Conservation (phyloP, 2,329 filamentous ascomycete genomes). For the Penicillium concentricum region DNA sequence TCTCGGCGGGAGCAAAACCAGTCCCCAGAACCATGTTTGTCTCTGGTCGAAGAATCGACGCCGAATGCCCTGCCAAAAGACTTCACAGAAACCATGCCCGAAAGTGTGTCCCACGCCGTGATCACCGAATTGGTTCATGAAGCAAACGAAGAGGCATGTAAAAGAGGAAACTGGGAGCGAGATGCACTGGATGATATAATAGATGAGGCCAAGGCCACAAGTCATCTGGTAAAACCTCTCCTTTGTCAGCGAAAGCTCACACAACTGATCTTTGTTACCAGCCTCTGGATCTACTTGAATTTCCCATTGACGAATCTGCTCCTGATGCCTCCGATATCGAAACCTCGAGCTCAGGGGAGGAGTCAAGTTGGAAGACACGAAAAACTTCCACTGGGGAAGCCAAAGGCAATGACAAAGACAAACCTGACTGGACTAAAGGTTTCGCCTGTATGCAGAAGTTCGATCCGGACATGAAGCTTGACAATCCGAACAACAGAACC, state of each 20-base stretch:
- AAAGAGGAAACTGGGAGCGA: conserved; percentile 18
- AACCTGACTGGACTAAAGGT: conserved; percentile 38
- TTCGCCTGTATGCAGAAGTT: conserved; percentile 62
- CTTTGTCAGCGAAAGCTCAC: neutral
- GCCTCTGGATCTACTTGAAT: conserved; percentile 35
- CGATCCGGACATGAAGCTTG: conserved; percentile 41
- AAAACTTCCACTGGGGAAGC: neutral
- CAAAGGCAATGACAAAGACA: conserved; percentile 6
- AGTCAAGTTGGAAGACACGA: neutral
- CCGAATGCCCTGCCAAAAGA: neutral
- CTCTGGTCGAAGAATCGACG: neutral
- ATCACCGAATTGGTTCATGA: neutral
- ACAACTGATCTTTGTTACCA: conserved; percentile 11
- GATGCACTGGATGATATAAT: conserved; percentile 68
- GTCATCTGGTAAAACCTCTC: conserved; percentile 50
- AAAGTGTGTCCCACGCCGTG: neutral
- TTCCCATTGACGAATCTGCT: conserved; percentile 20
- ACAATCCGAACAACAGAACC: conserved; percentile 71
- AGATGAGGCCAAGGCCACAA: conserved; percentile 58
- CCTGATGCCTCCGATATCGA: conserved; percentile 15
- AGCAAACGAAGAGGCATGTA: neutral
- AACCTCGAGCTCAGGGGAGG: conserved; percentile 14
- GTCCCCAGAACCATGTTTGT: conserved; percentile 18
- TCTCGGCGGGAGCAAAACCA: conserved; percentile 17
- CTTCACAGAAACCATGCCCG: neutral